Evolutionary conservation across 2,329 filamentous ascomycete species (phyloP).

Genomic region (Xylaria sp.): DNA sequence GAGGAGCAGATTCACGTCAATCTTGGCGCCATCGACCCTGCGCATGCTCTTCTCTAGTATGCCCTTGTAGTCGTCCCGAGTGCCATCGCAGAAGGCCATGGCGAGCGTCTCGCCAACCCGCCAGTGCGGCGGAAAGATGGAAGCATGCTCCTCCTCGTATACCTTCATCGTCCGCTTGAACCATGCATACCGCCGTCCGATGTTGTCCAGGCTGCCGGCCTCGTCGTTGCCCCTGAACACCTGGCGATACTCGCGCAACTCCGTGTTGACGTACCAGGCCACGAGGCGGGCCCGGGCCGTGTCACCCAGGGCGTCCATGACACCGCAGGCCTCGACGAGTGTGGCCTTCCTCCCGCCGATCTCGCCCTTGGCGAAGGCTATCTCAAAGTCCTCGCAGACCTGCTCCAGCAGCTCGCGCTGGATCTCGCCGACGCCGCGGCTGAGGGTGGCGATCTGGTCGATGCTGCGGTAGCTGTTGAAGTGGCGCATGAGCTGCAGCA

Average conservation of each 20-base stretch:
- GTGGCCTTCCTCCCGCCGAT: constrained; percentile 74
- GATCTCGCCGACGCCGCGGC: constrained; percentile 90
- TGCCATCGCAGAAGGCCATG: constrained; percentile 94
- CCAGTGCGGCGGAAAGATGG: constrained; percentile 89
- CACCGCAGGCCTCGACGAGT: constrained; percentile 86
- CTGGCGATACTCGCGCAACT: constrained; percentile 92
- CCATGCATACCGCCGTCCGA: constrained; percentile 93
- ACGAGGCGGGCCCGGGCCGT: constrained; percentile 82
- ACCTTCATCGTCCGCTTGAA: constrained; percentile 95
- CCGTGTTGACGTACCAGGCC: constrained; percentile 98
- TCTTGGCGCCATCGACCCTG: constrained; percentile 76
- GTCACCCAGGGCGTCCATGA: constrained; percentile 95
- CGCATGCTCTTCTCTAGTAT: constrained; percentile 91
- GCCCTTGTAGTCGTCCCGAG: constrained; percentile 91
- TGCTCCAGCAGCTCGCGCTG: constrained; percentile 94
- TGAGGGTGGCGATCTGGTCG: constrained; percentile 94
- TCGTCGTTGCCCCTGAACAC: constrained; percentile 97
- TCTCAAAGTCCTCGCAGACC: constrained; percentile 98
- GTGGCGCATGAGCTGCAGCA: constrained; percentile 96
- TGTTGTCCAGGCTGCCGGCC: constrained; percentile 95
- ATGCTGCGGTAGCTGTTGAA: constrained; percentile 99
- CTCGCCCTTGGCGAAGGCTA: constrained; percentile 91
- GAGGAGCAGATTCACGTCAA: constrained; percentile 90
- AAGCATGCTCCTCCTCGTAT: constrained; percentile 91
- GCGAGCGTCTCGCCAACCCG: constrained; percentile 89